These are phyloP conservation scores for Xylaria intraflava DNA, from an alignment of 495 filamentous ascomycete species.

Conservation along the genomic window DNA sequence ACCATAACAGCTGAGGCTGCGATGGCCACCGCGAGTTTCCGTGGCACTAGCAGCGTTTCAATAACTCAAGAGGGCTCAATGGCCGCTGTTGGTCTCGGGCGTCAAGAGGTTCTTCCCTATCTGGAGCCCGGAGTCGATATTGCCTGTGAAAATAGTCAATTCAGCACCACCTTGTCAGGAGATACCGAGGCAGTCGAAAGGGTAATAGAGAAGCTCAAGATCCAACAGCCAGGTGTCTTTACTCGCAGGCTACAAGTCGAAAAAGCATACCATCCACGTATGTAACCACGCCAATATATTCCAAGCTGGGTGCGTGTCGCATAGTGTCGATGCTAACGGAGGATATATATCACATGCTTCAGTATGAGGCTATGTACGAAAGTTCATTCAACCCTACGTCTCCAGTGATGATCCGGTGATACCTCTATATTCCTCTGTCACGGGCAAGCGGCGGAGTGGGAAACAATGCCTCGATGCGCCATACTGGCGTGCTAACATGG, in stretches of 20 bases:
- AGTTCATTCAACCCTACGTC: slow-evolving; percentile 13
- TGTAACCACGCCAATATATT: neutral
- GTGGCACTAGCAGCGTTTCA: slow-evolving; percentile 19
- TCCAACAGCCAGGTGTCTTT: slow-evolving; percentile 12
- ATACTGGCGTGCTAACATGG: slow-evolving; percentile 25
- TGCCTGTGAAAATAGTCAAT: slow-evolving; percentile 39
- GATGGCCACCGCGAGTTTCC: slow-evolving; percentile 26
- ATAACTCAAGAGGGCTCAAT: slow-evolving; percentile 27
- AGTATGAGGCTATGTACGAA: slow-evolving; percentile 15
- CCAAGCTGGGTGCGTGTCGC: neutral
- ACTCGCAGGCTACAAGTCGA: slow-evolving; percentile 29
- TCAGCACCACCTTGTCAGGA: slow-evolving; percentile 33
- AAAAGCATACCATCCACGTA: slow-evolving; percentile 40
- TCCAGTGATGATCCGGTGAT: slow-evolving; percentile 7
- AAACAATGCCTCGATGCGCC: slow-evolving; percentile 12
- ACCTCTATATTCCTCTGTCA: slow-evolving; percentile 32
- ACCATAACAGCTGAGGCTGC: slow-evolving; percentile 21
- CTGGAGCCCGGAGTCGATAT: slow-evolving; percentile 22
- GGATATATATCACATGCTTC: slow-evolving; percentile 19
- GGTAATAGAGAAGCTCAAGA: slow-evolving; percentile 16
- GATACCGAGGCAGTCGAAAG: slow-evolving; percentile 15
- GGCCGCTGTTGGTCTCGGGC: slow-evolving; percentile 32
- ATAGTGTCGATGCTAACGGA: neutral
- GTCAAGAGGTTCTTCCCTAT: slow-evolving; percentile 18
- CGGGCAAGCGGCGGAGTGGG: slow-evolving; percentile 11